These are phyloP conservation scores for Chaetomium sp. DNA, from an alignment of 2,329 filamentous ascomycete species.

Conservation along the genomic window DNA sequence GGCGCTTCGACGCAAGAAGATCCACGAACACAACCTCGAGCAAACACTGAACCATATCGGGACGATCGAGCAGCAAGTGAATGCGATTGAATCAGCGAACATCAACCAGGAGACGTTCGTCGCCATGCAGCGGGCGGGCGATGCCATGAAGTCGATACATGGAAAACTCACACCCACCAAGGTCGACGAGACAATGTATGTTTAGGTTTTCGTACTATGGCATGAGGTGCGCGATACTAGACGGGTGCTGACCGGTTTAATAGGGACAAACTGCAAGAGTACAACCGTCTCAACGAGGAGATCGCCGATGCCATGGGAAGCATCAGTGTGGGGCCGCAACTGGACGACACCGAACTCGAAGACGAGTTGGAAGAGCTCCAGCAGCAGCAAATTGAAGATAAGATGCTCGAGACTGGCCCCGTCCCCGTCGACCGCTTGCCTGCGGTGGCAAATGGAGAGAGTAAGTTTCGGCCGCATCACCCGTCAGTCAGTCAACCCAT, in stretches of 20 bases:
- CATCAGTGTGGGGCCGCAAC: slow-evolving; percentile 56
- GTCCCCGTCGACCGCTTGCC: slow-evolving; percentile 82
- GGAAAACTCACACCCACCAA: slow-evolving; percentile 86
- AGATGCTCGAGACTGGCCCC: slow-evolving; percentile 83
- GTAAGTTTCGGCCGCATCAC: slow-evolving; percentile 46
- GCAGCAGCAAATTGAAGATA: slow-evolving; percentile 86
- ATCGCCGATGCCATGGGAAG: slow-evolving; percentile 80
- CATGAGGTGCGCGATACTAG: not conserved
- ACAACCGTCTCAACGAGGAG: slow-evolving; percentile 88
- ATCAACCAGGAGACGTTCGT: slow-evolving; percentile 96
- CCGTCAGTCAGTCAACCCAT: not conserved
- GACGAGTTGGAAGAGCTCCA: slow-evolving; percentile 79
- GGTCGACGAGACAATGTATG: slow-evolving; percentile 91
- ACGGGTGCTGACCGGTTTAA: slow-evolving; percentile 28
- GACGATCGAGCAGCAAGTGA: slow-evolving; percentile 91
- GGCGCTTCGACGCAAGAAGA: slow-evolving; percentile 89
- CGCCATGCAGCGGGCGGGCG: slow-evolving; percentile 85
- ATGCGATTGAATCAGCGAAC: slow-evolving; percentile 94
- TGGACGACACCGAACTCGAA: slow-evolving; percentile 84
- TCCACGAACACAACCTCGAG: slow-evolving; percentile 82
- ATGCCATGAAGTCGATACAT: slow-evolving; percentile 91
- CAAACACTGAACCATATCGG: slow-evolving; percentile 86
- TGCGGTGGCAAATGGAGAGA: slow-evolving; percentile 63
- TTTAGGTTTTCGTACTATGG: slow-evolving; percentile 19
- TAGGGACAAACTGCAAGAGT: slow-evolving; percentile 86